Evolutionary conservation across 768 basidiomycete species (phyloP).

Genomic region (Xanthoconium purpureum): DNA sequence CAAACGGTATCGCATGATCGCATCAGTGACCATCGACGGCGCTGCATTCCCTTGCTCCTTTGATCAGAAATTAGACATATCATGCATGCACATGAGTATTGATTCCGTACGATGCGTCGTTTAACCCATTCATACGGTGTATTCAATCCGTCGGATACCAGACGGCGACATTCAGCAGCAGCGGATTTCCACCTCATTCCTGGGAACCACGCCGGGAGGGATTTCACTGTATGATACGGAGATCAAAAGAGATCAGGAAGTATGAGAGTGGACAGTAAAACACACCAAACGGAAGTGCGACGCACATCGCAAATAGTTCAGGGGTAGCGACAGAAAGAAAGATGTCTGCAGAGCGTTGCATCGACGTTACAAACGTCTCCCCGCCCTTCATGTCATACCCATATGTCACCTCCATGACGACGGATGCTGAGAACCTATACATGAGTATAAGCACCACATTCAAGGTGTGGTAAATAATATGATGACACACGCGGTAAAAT

Average conservation of each 20-base stretch:
- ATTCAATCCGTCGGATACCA: slow-evolving; percentile 6
- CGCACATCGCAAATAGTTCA: background rate
- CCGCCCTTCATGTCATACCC: slow-evolving; percentile 7
- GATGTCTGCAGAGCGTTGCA: slow-evolving; percentile 1
- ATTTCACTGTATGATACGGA: slow-evolving; percentile 10
- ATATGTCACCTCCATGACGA: slow-evolving; percentile 19
- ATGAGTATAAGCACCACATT: background rate
- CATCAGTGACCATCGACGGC: slow-evolving; percentile 16
- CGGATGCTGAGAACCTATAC: background rate
- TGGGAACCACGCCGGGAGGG: slow-evolving; percentile 26
- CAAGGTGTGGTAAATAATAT: background rate
- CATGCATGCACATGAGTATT: background rate
- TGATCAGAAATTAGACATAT: background rate
- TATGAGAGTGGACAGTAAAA: background rate
- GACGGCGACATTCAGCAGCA: slow-evolving; percentile 9
- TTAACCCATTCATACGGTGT: slow-evolving; percentile 12
- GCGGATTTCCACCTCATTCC: slow-evolving; percentile 22
- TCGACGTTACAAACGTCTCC: slow-evolving; percentile 4
- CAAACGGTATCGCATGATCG: slow-evolving; percentile 5
- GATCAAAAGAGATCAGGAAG: background rate
- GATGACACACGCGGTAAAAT: slow-evolving; percentile 13
- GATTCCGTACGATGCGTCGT: background rate
- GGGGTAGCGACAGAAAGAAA: background rate
- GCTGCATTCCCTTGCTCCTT: slow-evolving; percentile 7
- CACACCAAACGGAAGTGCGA: background rate